These are phyloP conservation scores for Piper betle DNA, from an alignment of 164 flowering plant genomes.

Conservation along the genomic window DNA sequence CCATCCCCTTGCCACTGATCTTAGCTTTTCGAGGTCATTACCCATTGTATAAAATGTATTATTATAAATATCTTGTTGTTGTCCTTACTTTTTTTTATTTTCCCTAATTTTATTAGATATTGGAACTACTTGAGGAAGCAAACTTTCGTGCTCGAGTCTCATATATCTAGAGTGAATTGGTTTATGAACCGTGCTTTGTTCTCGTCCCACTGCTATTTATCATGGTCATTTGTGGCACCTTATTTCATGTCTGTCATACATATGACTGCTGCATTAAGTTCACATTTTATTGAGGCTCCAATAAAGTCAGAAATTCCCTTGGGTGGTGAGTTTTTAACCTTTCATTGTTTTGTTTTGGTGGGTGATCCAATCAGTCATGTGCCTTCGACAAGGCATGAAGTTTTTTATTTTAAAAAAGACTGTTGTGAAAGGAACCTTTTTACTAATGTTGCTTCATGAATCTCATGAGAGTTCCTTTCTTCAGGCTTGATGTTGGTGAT, in stretches of 20 bases:
- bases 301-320: conserved; percentile 25
- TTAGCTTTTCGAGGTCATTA: conserved; percentile 56
- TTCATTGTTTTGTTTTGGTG: background rate
- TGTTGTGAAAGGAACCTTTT: background rate
- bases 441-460: background rate
- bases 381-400: background rate
- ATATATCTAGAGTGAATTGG: conserved; percentile 60
- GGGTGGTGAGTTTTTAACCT: conserved; percentile 46
- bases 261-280: conserved; percentile 50
- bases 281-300: conserved; percentile 22
- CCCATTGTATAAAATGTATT: background rate
- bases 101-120: conserved; percentile 37
- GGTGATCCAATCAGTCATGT: background rate
- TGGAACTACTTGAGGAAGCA: conserved; percentile 99
- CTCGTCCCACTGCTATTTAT: conserved; percentile 72
- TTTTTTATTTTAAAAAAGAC: background rate
- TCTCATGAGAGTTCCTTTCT: conserved; percentile 1
- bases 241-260: conserved; percentile 64
- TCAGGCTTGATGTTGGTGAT: conserved; percentile 57
- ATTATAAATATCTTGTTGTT: background rate
- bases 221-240: conserved; percentile 97
- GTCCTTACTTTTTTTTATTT: background rate
- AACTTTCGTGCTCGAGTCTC: conserved; percentile 92
- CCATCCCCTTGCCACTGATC: conserved; percentile 93
- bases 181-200: conserved; percentile 86